phyloP scores from a whole-genome alignment of 805 yeast species.

The Yarrowia osloensis region DNA sequence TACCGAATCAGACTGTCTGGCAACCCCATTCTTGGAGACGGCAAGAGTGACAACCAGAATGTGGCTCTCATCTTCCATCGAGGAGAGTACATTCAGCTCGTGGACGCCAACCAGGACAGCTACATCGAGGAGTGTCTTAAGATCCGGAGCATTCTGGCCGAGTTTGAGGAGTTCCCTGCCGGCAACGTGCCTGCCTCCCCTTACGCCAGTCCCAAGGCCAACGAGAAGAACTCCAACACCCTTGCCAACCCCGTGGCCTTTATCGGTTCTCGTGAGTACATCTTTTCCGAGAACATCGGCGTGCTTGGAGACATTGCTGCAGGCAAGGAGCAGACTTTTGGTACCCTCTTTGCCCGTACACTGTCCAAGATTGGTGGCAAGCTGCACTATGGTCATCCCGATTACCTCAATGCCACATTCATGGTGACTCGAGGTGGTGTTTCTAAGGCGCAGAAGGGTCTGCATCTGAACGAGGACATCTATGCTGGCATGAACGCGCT shows the following conservation, averaged over 20 bases:
- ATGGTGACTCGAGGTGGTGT: slow-evolving; percentile 88
- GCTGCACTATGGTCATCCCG: slow-evolving; percentile 86
- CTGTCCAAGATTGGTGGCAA: slow-evolving; percentile 81
- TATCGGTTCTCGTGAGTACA: slow-evolving; percentile 80
- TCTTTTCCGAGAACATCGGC: slow-evolving; percentile 80
- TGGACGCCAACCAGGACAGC: slow-evolving; percentile 84
- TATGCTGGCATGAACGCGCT: slow-evolving; percentile 84
- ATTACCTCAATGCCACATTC: slow-evolving; percentile 70
- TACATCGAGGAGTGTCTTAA: slow-evolving; percentile 80
- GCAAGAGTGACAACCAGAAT: slow-evolving; percentile 82
- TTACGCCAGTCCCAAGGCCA: slow-evolving; percentile 53
- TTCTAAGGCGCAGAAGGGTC: slow-evolving; percentile 79
- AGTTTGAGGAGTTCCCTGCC: slow-evolving; percentile 59
- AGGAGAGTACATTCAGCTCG: slow-evolving; percentile 77
- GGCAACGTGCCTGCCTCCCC: slow-evolving; percentile 43
- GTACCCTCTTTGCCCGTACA: slow-evolving; percentile 80
- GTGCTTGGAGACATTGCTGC: slow-evolving; percentile 85
- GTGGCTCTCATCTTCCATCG: slow-evolving; percentile 72
- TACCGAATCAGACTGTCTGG: slow-evolving; percentile 70
- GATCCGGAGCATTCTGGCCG: slow-evolving; percentile 71
- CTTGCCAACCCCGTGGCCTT: slow-evolving; percentile 68
- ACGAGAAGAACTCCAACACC: slow-evolving; percentile 43
- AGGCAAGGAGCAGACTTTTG: slow-evolving; percentile 85
- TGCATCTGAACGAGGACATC: slow-evolving; percentile 81
- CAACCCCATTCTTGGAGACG: slow-evolving; percentile 81